A percentile compares a stretch with the other conserved stretches of the same genome.
Conservation (phyloP, 192 early-diverging fungal species). For the Coemansia sp. region DNA sequence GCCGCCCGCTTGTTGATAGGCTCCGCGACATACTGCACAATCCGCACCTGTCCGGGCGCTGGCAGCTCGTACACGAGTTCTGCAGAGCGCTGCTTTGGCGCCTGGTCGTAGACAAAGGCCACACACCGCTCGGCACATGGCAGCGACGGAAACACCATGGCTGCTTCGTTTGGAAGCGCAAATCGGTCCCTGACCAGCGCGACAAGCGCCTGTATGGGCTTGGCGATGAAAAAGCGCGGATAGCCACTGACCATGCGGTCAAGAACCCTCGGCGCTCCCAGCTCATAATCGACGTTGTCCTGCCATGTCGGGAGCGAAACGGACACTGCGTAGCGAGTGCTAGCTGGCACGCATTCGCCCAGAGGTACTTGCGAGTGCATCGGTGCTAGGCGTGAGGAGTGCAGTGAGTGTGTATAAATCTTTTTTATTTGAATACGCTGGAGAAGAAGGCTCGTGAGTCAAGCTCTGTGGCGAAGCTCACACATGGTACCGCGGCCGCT, state of each 20-base stretch:
- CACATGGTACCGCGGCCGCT: neutral
- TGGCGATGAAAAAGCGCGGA: slow-evolving; percentile 90
- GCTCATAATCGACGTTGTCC: slow-evolving; percentile 93
- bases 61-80: slow-evolving; percentile 15
- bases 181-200: slow-evolving; percentile 55
- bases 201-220: slow-evolving; percentile 47
- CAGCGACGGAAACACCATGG: slow-evolving; percentile 76
- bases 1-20: slow-evolving; percentile 43
- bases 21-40: slow-evolving; percentile 43
- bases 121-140: slow-evolving; percentile 62
- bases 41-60: slow-evolving; percentile 35
- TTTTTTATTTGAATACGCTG: no score
- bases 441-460: neutral
- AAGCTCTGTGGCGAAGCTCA: neutral
- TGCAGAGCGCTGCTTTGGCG: slow-evolving; percentile 19
- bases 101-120: slow-evolving; percentile 49
- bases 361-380: slow-evolving; percentile 49
- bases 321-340: slow-evolving; percentile 82
- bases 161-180: slow-evolving; percentile 61
- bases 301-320: slow-evolving; percentile 90
- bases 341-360: slow-evolving; percentile 76
- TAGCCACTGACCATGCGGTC: slow-evolving; percentile 82
- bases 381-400: no score
- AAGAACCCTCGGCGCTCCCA: slow-evolving; percentile 74
- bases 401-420: no score